Percentiles rank a stretch among this genome's conserved stretches.
Evolutionary conservation across 2,329 filamentous ascomycete genomes (phyloP).

Genomic region (Sporothrix brunneoviolacea): DNA sequence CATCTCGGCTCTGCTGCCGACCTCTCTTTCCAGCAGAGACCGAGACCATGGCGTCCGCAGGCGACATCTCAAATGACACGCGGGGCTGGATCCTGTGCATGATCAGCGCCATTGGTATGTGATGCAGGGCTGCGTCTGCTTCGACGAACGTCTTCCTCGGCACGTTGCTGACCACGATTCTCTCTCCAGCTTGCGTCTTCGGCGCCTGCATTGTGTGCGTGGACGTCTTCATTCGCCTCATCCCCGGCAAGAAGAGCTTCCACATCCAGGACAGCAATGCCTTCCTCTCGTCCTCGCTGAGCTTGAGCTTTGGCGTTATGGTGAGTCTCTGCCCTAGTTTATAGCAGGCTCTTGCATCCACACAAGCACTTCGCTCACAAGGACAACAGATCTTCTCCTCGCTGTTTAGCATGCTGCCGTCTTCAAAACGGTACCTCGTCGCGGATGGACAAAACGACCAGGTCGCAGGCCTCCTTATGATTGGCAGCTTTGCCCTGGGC

Average conservation of each 20-base stretch:
- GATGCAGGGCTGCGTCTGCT: background rate
- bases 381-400: constrained; percentile 72
- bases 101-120: constrained; percentile 66
- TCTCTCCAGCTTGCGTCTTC: constrained; percentile 52
- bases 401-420: constrained; percentile 87
- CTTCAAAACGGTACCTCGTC: constrained; percentile 69
- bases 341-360: background rate
- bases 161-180: constrained; percentile 11
- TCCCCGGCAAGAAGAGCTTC: constrained; percentile 72
- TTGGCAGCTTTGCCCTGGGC: constrained; percentile 62
- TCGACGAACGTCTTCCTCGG: constrained; percentile 30
- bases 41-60: constrained; percentile 8
- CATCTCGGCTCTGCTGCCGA: too few relatives aligned
- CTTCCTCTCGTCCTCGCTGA: constrained; percentile 82
- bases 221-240: constrained; percentile 65
- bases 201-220: constrained; percentile 83
- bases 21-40: too few relatives aligned
- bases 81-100: constrained; percentile 90
- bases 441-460: constrained; percentile 61
- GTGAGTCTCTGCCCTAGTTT: too few relatives aligned
- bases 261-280: constrained; percentile 81
- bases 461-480: constrained; percentile 60
- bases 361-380: background rate
- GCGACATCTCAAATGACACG: constrained; percentile 65
- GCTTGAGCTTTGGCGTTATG: constrained; percentile 94